These are phyloP conservation scores for Trichoderma brevicompactum DNA, from an alignment of 2,329 filamentous ascomycete genomes.

Conservation along the genomic window DNA sequence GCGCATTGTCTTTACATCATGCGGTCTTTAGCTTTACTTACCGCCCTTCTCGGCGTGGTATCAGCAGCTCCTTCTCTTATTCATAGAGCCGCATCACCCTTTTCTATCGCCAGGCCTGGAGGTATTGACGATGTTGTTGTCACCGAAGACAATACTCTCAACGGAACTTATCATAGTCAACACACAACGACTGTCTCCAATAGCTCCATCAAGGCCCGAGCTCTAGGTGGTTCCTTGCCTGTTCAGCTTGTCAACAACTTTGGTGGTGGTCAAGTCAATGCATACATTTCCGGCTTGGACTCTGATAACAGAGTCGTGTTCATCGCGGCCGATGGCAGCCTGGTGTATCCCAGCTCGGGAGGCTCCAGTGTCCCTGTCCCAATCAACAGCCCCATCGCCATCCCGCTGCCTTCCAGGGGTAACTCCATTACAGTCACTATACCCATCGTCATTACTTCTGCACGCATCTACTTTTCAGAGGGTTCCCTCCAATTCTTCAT, in stretches of 20 bases:
- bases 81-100: background rate
- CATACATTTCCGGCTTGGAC: constrained; percentile 53
- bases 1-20: background rate
- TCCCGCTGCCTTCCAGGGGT: constrained; percentile 47
- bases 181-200: background rate
- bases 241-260: constrained; percentile 52
- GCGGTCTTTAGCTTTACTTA: background rate
- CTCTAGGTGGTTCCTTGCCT: constrained; percentile 32
- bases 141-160: constrained; percentile 13
- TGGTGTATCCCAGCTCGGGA: constrained; percentile 49
- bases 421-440: constrained; percentile 46
- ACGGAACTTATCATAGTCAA: constrained; percentile 8
- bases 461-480: constrained; percentile 52
- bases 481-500: constrained; percentile 50
- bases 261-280: constrained; percentile 44
- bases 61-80: constrained; percentile 11
- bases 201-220: background rate
- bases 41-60: constrained; percentile 16
- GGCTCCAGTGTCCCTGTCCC: constrained; percentile 43
- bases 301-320: constrained; percentile 48
- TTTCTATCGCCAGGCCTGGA: constrained; percentile 2
- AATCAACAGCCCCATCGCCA: constrained; percentile 49
- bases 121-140: background rate
- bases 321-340: constrained; percentile 45
- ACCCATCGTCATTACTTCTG: constrained; percentile 48